phyloP scores from a whole-genome alignment of 495 filamentous ascomycete species.

The Podospora didyma region DNA sequence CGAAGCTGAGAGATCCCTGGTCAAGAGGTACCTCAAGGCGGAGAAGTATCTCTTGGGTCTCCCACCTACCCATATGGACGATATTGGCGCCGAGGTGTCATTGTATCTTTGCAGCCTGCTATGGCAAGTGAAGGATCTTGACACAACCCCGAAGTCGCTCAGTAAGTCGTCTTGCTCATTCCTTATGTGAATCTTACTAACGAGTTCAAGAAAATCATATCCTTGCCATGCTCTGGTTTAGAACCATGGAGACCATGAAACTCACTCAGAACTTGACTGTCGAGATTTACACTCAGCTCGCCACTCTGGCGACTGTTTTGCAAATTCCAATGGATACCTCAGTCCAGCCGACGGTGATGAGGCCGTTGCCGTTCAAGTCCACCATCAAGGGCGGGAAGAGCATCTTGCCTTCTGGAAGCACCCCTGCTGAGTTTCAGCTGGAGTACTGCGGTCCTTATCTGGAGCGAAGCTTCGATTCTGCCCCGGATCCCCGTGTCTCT shows the following conservation, averaged over 20 bases:
- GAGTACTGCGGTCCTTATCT: conserved; percentile 66
- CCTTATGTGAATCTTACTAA: no score
- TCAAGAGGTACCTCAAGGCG: conserved; percentile 40
- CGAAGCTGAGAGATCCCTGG: conserved; percentile 24
- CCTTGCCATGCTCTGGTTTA: conserved; percentile 15
- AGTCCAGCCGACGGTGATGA: not conserved
- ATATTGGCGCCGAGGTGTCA: conserved; percentile 40
- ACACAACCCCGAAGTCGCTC: not conserved
- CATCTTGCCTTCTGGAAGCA: not conserved
- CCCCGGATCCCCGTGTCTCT: conserved; percentile 58
- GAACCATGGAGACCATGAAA: not conserved
- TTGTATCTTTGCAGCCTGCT: conserved; percentile 45
- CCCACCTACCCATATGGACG: conserved; percentile 20
- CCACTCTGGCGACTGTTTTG: conserved; percentile 1
- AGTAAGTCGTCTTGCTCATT: not conserved
- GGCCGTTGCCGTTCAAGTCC: conserved; percentile 8
- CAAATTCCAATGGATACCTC: not conserved
- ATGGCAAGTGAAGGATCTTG: conserved; percentile 15
- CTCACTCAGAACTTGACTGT: conserved; percentile 4
- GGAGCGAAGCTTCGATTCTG: conserved; percentile 66
- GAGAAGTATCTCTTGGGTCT: conserved; percentile 39
- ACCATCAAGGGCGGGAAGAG: not conserved
- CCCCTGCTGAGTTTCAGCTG: conserved; percentile 58
- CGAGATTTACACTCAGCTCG: conserved; percentile 5
- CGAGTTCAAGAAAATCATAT: no score